These are phyloP conservation scores for Phytopythium oedochilum DNA, from an alignment of 352 stramenopile species.

Conservation along the genomic window DNA sequence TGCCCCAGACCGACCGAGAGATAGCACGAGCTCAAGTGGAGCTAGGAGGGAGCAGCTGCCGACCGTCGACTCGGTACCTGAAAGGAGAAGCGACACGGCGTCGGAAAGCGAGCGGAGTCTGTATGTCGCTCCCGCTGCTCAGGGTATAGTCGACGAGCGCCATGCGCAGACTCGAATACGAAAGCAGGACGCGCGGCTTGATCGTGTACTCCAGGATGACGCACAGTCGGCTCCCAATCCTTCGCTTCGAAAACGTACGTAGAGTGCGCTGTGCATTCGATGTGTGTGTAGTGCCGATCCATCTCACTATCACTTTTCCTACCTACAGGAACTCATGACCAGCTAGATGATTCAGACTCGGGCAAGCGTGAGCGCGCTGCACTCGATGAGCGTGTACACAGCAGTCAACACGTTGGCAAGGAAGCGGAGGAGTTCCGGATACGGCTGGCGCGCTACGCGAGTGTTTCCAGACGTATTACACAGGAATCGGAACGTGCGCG, in stretches of 20 bases:
- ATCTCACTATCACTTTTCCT: background rate
- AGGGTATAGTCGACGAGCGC: slow-evolving; percentile 17
- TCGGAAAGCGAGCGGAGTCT: slow-evolving; percentile 1
- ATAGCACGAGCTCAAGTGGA: background rate
- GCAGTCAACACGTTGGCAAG: background rate
- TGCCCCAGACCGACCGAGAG: background rate
- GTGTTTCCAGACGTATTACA: slow-evolving; percentile 32
- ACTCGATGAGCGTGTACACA: background rate
- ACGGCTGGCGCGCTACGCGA: slow-evolving; percentile 51
- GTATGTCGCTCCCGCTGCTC: background rate
- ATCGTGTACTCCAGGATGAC: slow-evolving; percentile 13
- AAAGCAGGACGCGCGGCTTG: slow-evolving; percentile 13
- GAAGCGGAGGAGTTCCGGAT: slow-evolving; percentile 42
- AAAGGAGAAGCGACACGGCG: background rate
- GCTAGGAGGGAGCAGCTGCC: background rate
- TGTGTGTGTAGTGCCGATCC: too few relatives aligned
- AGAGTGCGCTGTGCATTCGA: background rate
- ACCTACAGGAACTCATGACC: background rate
- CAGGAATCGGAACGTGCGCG: slow-evolving; percentile 28
- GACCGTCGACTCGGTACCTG: background rate
- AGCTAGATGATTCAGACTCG: background rate
- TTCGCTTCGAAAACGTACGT: slow-evolving; percentile 21
- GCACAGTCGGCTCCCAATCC: background rate
- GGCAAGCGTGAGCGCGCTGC: background rate
- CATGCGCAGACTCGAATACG: slow-evolving; percentile 37